Evolutionary conservation across 1,284 basidiomycete genomes (phyloP), one percentile per base, ranked within the genome.

Genomic region (Malassezia caprae): DNA sequence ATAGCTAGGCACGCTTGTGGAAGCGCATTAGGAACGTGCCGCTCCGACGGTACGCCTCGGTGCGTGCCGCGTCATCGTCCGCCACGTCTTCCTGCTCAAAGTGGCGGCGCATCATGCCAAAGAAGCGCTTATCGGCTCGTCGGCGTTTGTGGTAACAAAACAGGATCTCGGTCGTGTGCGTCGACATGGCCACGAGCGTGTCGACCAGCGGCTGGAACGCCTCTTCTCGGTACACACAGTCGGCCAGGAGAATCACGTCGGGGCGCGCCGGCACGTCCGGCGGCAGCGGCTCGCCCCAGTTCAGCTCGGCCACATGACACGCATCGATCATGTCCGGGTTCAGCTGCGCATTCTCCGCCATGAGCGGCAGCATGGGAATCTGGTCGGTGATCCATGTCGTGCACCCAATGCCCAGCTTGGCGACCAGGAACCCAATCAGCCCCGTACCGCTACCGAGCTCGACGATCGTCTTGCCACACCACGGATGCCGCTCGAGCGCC

Each of bases 141-240:
- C 90, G 81, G 45, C 90, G 81, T 72, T 93, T 93, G 77, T 91
- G 90, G 77, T 90, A 93, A 75, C 88, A 91, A 74, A 96, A 93
- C 40, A 73, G 89, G 75, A 53, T 82, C 21, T 76, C 75, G 48
- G 74, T 79, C 2, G 71, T 74, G 2, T 69, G 52, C 0, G 72
- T 76, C 8, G 79, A 69, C 17, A 94, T 80, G 39, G 84, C 81
- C 31, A 77, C 79, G 47, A 96, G 79, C 0, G 90, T 93, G 62
- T 84, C 76, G 1, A 91, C 85, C 1, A 96, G 81, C 13, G 91
- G 80, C 2, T 89, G 85, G 68, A 94, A 96, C 0, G 88, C 85
- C 17, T 76, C 71, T 67, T 94, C 90, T 64, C 89, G 88, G 76
- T 96, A 96, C 5, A 96, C 89, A 68, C 90, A 96, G 72, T 96